Percentiles rank a stretch among this genome's conserved stretches.
Conservation (phyloP, 2,329 filamentous ascomycete species). For the Botrytis squamosa region DNA sequence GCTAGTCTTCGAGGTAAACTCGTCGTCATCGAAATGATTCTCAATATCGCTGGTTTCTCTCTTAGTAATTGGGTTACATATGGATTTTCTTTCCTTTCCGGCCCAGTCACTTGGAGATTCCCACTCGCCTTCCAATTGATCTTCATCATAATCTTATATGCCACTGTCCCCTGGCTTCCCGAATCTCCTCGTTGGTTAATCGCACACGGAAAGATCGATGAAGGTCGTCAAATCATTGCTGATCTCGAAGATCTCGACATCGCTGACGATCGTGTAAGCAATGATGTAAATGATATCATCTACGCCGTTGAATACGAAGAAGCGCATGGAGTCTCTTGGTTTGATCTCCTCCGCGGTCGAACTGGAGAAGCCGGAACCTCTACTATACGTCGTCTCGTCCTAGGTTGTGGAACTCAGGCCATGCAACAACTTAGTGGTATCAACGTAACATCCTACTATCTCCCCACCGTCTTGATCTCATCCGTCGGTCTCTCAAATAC, state of each 20-base stretch:
- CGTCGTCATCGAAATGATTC: slow-evolving; percentile 23
- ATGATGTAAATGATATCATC: slow-evolving; percentile 49
- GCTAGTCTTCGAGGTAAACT: slow-evolving; percentile 23
- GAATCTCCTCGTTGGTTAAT: slow-evolving; percentile 43
- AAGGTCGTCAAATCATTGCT: slow-evolving; percentile 40
- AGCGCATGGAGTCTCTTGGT: slow-evolving; percentile 17
- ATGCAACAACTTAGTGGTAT: slow-evolving; percentile 51
- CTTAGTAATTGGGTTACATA: slow-evolving; percentile 22
- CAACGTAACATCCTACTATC: slow-evolving; percentile 48
- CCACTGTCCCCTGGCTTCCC: slow-evolving; percentile 35
- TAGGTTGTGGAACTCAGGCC: slow-evolving; percentile 64
- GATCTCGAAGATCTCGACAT: slow-evolving; percentile 35
- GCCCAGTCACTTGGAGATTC: slow-evolving; percentile 20
- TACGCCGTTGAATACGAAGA: slow-evolving; percentile 20
- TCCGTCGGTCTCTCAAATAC: slow-evolving; percentile 48
- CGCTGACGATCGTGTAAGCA: slow-evolving; percentile 53
- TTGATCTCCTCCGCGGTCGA: slow-evolving; percentile 16
- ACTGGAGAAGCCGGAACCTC: slow-evolving; percentile 5
- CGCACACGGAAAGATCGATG: slow-evolving; percentile 37
- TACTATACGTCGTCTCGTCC: slow-evolving; percentile 65
- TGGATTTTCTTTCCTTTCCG: slow-evolving; percentile 22
- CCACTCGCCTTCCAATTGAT: slow-evolving; percentile 24
- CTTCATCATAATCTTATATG: slow-evolving; percentile 19
- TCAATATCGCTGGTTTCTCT: slow-evolving; percentile 22
- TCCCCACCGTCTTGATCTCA: slow-evolving; percentile 51